A percentile compares a stretch with the other conserved stretches of the same genome.
phyloP scores from a whole-genome alignment of 2,329 filamentous ascomycete species.

The Aspergillus unguis region DNA sequence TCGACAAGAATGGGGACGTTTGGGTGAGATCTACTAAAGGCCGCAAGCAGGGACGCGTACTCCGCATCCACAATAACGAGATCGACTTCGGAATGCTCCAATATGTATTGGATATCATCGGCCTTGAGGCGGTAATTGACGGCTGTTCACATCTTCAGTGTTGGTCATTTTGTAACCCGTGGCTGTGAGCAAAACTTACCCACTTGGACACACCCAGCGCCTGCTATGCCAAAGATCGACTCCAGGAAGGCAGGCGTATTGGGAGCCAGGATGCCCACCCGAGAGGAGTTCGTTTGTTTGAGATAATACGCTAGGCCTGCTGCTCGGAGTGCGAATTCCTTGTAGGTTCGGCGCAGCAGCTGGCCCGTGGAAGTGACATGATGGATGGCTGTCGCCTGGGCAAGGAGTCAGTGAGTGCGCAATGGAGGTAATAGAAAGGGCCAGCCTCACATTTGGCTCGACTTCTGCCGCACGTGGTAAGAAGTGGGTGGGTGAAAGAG shows the following conservation, averaged over 20 bases:
- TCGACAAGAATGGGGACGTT: slow-evolving; percentile 73
- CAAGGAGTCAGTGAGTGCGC: neutral
- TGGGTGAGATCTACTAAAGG: slow-evolving; percentile 60
- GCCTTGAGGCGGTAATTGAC: slow-evolving; percentile 73
- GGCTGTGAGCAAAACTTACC: slow-evolving; percentile 32
- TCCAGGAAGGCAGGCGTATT: slow-evolving; percentile 96
- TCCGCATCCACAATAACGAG: slow-evolving; percentile 83
- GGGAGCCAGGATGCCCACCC: slow-evolving; percentile 80
- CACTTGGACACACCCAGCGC: slow-evolving; percentile 74
- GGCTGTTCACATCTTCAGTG: slow-evolving; percentile 31
- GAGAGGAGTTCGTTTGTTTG: slow-evolving; percentile 66
- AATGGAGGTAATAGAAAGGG: neutral
- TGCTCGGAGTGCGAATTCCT: slow-evolving; percentile 78
- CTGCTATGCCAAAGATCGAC: slow-evolving; percentile 80
- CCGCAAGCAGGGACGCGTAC: slow-evolving; percentile 66
- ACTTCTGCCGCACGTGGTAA: slow-evolving; percentile 83
- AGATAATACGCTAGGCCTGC: slow-evolving; percentile 88
- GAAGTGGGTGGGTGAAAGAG: slow-evolving; percentile 83
- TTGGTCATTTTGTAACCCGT: neutral
- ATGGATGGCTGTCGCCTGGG: slow-evolving; percentile 72
- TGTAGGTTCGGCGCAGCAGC: slow-evolving; percentile 72
- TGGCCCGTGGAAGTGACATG: slow-evolving; percentile 77
- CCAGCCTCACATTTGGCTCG: slow-evolving; percentile 64
- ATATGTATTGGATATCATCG: slow-evolving; percentile 87
- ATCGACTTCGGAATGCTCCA: slow-evolving; percentile 82